Conservation (phyloP, 371 early-diverging fungal species). For the Zopfochytrium polystomum region DNA sequence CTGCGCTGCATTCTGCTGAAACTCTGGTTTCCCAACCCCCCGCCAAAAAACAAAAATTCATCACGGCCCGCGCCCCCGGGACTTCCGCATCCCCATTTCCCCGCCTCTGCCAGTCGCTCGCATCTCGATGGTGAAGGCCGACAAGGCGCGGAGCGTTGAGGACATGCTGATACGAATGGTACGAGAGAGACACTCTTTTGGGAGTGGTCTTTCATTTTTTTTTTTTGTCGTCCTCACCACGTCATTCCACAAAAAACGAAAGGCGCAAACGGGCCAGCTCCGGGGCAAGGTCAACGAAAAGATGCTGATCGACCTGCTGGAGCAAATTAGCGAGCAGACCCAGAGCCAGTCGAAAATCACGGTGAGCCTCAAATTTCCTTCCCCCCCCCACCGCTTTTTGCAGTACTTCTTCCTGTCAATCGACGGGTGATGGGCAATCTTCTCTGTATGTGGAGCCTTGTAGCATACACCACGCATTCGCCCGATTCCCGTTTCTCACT, state of each 20-base stretch:
- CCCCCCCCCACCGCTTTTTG: not conserved
- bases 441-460: not conserved
- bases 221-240: too few species aligned
- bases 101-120: constrained; percentile 63
- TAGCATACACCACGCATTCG: not conserved
- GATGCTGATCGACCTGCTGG: constrained; percentile 80
- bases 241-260: not conserved
- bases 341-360: constrained; percentile 70
- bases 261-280: constrained; percentile 78
- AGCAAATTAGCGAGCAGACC: constrained; percentile 75
- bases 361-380: constrained; percentile 35
- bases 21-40: too few species aligned
- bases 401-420: not conserved
- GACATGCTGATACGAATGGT: constrained; percentile 84
- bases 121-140: constrained; percentile 86
- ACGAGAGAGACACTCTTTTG: not conserved
- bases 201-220: too few species aligned
- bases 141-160: constrained; percentile 85
- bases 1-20: too few species aligned
- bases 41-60: too few species aligned
- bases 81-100: not conserved
- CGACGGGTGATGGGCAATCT: not conserved
- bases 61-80: constrained; percentile 3
- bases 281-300: constrained; percentile 76
- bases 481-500: not conserved